phyloP scores from a whole-genome alignment of 116 monocot species.

The Cymodocea nodosa region DNA sequence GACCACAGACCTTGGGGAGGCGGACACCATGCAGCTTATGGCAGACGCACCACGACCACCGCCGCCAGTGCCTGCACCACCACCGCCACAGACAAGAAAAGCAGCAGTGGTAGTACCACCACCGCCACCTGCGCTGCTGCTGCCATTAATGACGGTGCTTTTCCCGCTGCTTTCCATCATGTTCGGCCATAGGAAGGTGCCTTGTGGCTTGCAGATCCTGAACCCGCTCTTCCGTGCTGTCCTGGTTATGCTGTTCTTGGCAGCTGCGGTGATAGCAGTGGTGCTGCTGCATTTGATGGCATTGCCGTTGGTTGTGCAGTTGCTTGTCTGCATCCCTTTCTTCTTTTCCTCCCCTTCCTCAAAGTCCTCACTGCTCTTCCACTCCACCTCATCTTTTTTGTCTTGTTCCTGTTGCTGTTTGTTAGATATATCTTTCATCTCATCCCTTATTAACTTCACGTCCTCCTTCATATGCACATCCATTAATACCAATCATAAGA shows the following conservation, averaged over 20 bases:
- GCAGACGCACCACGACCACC: not conserved
- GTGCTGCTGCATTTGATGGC: not conserved
- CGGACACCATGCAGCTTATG: not conserved
- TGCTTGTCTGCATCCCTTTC: not conserved
- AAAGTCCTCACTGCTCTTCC: not conserved
- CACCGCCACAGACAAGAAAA: not conserved
- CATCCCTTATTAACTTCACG: conserved; percentile 23
- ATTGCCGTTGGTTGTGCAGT: not conserved
- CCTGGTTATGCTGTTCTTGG: not conserved
- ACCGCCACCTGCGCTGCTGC: not conserved
- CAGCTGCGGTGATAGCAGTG: not conserved
- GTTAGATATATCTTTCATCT: conserved; percentile 12
- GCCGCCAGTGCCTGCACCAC: too few species aligned
- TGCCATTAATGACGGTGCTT: not conserved
- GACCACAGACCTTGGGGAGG: conserved; percentile 2
- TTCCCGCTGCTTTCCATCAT: not conserved
- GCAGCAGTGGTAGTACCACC: not conserved
- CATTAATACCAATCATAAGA: not conserved
- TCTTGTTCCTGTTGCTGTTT: conserved; percentile 3
- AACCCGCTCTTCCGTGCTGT: conserved; percentile 39
- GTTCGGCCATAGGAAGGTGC: conserved; percentile 76
- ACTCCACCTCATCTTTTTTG: conserved; percentile 3
- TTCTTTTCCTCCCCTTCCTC: conserved; percentile 4
- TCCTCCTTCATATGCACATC: conserved; percentile 45
- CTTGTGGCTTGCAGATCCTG: conserved; percentile 80